Evolutionary conservation across 1,284 basidiomycete species (phyloP).

Genomic region (Trichosporon ovoides): DNA sequence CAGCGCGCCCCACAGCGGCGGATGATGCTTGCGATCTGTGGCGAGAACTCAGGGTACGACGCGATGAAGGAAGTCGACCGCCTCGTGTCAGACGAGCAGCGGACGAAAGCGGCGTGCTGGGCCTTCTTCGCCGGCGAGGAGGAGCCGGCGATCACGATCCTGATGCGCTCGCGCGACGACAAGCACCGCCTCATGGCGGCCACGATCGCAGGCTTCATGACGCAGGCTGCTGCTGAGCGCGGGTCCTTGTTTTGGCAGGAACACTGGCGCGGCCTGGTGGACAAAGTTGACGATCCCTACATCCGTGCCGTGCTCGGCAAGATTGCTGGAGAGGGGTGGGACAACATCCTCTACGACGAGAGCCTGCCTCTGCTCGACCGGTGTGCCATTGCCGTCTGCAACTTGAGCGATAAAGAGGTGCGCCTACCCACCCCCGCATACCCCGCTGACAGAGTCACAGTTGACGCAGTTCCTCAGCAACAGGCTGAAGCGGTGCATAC

Average conservation of each 20-base stretch:
- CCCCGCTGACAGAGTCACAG: conserved; percentile 30
- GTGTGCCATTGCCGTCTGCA: conserved; percentile 77
- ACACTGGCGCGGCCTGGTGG: conserved; percentile 40
- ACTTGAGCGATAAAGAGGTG: conserved; percentile 73
- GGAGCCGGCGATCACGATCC: conserved; percentile 64
- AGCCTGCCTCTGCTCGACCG: conserved; percentile 75
- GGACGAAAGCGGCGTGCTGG: conserved; percentile 80
- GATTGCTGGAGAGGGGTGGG: conserved; percentile 73
- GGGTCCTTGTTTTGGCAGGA: conserved; percentile 41
- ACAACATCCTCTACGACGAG: conserved; percentile 75
- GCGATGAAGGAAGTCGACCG: conserved; percentile 30
- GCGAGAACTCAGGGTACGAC: conserved; percentile 32
- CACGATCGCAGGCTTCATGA: conserved; percentile 41
- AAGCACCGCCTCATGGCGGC: conserved; percentile 42
- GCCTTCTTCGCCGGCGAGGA: conserved; percentile 76
- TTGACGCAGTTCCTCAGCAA: conserved; percentile 47
- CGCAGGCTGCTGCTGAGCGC: conserved; percentile 35
- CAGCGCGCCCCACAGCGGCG: conserved; percentile 28
- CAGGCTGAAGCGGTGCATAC: conserved; percentile 42
- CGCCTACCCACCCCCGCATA: conserved; percentile 44
- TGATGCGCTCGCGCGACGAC: conserved; percentile 65
- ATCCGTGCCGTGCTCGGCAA: conserved; percentile 74
- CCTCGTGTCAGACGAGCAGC: conserved; percentile 66
- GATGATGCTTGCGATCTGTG: conserved; percentile 43
- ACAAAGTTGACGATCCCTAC: conserved; percentile 71